Conservation (phyloP, 805 yeast genomes). For the Cyberlindnera amylophila region DNA sequence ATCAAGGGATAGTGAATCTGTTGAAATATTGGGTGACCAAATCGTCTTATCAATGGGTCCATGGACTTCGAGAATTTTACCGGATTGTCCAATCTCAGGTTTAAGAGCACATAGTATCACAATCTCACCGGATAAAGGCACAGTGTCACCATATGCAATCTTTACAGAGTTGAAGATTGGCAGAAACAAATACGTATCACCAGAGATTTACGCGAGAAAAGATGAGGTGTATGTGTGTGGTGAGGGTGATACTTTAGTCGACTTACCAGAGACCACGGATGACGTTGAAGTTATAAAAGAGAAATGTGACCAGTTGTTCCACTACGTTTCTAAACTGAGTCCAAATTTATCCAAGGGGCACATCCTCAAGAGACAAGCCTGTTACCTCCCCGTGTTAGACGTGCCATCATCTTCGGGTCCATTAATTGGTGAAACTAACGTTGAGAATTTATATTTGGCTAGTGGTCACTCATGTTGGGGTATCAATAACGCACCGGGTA, state of each 20-base stretch:
- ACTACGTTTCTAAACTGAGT: conserved; percentile 73
- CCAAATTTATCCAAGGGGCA: conserved; percentile 69
- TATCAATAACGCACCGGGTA: conserved; percentile 94
- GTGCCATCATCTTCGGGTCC: conserved; percentile 94
- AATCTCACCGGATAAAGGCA: conserved; percentile 69
- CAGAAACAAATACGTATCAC: conserved; percentile 69
- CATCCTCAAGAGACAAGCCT: conserved; percentile 82
- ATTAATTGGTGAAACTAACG: conserved; percentile 88
- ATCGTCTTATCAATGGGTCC: conserved; percentile 91
- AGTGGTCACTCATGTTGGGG: conserved; percentile 99
- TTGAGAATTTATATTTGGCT: conserved; percentile 70
- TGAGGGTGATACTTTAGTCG: conserved; percentile 89
- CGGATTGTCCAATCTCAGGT: conserved; percentile 93
- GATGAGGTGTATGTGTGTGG: conserved; percentile 98
- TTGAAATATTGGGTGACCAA: conserved; percentile 62
- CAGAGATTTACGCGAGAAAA: conserved; percentile 91
- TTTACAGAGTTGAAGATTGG: conserved; percentile 85
- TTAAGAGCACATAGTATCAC: conserved; percentile 94
- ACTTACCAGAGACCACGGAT: conserved; percentile 90
- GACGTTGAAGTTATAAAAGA: conserved; percentile 85
- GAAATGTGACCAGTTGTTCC: conserved; percentile 83
- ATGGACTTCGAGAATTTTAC: conserved; percentile 89
- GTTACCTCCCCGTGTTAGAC: conserved; percentile 91
- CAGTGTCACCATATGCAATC: conserved; percentile 88
- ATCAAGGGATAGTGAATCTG: conserved; percentile 28